Conservation (phyloP, 352 stramenopile genomes). For the Blastocystis sp. region DNA sequence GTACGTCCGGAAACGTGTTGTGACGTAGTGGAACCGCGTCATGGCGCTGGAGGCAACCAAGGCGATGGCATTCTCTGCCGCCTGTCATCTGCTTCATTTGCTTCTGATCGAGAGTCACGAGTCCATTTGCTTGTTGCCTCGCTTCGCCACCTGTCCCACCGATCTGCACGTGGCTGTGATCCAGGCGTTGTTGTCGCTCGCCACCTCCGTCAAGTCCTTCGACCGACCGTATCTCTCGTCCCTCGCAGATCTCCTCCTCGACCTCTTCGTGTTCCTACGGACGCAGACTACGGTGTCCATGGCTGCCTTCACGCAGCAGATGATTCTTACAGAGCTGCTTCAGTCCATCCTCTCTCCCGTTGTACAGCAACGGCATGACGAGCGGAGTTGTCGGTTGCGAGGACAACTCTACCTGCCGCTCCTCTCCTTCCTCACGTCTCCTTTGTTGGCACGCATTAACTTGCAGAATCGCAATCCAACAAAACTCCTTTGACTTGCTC, state of each 20-base stretch:
- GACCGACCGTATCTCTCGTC: slow-evolving; percentile 2
- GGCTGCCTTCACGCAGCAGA: slow-evolving; percentile 35
- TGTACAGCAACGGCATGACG: slow-evolving; percentile 13
- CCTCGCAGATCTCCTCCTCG: background rate
- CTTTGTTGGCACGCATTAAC: background rate
- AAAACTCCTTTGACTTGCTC: background rate
- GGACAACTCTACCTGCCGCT: background rate
- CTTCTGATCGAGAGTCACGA: slow-evolving; percentile 16
- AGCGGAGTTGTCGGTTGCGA: background rate
- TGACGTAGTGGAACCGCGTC: background rate
- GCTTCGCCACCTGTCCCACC: background rate
- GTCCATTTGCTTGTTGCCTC: background rate
- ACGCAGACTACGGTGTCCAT: background rate
- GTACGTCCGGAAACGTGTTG: background rate
- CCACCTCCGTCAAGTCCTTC: background rate
- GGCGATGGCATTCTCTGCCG: background rate
- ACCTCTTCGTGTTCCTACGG: background rate
- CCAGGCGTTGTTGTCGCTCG: background rate
- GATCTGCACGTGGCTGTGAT: slow-evolving; percentile 4
- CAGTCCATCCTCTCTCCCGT: background rate
- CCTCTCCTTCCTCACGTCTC: slow-evolving; percentile 3
- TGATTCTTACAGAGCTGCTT: background rate
- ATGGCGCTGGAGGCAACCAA: slow-evolving; percentile 36
- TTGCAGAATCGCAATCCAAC: background rate
- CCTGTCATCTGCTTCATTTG: slow-evolving; percentile 12